Conservation (phyloP, 169 alveolate species). For the Condylostoma magnum region DNA sequence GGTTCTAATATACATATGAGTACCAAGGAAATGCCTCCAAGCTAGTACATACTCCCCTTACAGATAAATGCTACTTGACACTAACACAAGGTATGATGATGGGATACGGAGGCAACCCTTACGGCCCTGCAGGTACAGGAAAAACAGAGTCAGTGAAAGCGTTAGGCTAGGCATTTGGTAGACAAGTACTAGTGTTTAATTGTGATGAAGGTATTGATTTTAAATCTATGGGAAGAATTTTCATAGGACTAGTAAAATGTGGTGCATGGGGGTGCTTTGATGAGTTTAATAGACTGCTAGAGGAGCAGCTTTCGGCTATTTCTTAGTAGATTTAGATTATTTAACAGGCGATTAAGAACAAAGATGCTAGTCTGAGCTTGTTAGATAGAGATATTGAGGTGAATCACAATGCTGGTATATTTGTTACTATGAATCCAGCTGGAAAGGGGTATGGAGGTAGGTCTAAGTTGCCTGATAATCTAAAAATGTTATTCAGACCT, state of each 20-base stretch:
- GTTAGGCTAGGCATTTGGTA: conserved; percentile 94
- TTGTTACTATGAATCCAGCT: conserved; percentile 98
- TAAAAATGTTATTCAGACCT: conserved; percentile 91
- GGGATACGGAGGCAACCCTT: conserved; percentile 98
- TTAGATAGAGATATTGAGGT: conserved; percentile 88
- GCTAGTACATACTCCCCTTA: conserved; percentile 97
- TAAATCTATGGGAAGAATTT: conserved; percentile 96
- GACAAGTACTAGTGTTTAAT: conserved; percentile 96
- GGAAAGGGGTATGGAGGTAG: conserved; percentile 99
- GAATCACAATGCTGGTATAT: conserved; percentile 93
- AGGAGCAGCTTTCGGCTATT: conserved; percentile 94
- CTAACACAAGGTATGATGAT: conserved; percentile 95
- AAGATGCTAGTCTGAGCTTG: conserved; percentile 78
- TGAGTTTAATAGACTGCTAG: conserved; percentile 97
- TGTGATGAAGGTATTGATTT: conserved; percentile 98
- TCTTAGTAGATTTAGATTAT: conserved; percentile 93
- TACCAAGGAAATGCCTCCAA: conserved; percentile 95
- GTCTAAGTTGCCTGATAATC: conserved; percentile 95
- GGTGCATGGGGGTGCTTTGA: conserved; percentile 99
- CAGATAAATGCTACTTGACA: conserved; percentile 97
- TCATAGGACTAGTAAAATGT: conserved; percentile 93
- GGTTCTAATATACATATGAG: conserved; percentile 96
- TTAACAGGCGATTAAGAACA: conserved; percentile 89
- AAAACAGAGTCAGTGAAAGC: conserved; percentile 99
- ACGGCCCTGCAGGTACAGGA: conserved; percentile 99